Evolutionary conservation across 2,329 filamentous ascomycete species (phyloP).

Genomic region (Sporothrix brasiliensis): DNA sequence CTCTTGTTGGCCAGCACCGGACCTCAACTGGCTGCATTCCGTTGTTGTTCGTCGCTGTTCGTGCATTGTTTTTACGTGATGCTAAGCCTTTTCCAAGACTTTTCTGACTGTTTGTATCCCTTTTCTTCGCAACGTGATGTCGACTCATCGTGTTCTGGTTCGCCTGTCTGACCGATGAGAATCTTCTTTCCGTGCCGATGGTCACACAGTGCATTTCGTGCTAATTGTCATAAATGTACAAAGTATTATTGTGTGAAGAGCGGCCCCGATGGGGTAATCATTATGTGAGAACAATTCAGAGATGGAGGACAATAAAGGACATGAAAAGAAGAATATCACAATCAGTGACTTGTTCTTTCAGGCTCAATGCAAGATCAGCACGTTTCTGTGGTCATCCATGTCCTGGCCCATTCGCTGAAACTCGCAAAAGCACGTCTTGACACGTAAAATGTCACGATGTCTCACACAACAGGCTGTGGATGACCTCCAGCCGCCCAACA

Average conservation of each 20-base stretch:
- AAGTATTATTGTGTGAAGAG: background rate
- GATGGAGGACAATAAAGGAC: background rate
- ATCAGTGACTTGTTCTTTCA: background rate
- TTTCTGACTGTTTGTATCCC: conserved; percentile 18
- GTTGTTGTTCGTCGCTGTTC: background rate
- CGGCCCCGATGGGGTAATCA: conserved; percentile 34
- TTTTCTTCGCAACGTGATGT: background rate
- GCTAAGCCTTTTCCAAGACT: conserved; percentile 24
- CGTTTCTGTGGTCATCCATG: background rate
- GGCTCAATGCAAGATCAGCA: background rate
- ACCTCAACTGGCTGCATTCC: background rate
- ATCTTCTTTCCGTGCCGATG: background rate
- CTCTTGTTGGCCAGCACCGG: background rate
- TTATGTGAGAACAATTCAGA: conserved; percentile 27
- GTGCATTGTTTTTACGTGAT: conserved; percentile 28
- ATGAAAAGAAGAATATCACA: background rate
- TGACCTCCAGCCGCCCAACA: no score
- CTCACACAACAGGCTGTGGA: background rate
- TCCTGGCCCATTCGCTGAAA: background rate
- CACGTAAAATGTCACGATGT: conserved; percentile 13
- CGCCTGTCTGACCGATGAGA: background rate
- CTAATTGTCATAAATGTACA: background rate
- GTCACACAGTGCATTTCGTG: background rate
- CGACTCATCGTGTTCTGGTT: conserved; percentile 7
- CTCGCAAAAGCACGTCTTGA: conserved; percentile 2